phyloP scores from a whole-genome alignment of 345 rosid species.

The Trapa incisa region DNA sequence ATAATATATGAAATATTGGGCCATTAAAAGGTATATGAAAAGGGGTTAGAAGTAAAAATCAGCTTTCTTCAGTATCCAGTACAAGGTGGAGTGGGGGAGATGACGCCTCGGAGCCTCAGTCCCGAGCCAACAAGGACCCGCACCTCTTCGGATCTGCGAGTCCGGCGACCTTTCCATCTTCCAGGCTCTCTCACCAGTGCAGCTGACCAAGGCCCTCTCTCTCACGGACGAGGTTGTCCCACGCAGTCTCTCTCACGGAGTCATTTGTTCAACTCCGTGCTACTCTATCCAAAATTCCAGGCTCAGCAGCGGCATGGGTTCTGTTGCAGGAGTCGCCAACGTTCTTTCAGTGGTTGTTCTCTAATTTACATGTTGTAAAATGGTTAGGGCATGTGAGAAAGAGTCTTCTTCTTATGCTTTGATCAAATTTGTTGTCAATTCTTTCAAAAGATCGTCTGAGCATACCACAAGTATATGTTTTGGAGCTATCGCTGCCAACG shows the following conservation, averaged over 20 bases:
- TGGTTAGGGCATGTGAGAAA: background rate
- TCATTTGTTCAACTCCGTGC: background rate
- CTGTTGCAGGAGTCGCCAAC: background rate
- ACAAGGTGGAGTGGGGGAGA: constrained; percentile 18
- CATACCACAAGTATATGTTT: background rate
- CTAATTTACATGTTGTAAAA: background rate
- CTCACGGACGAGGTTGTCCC: constrained; percentile 44
- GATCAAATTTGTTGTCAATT: background rate
- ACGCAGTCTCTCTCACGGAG: background rate
- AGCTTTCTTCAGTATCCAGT: too few relatives aligned
- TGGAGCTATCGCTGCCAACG: too few relatives aligned
- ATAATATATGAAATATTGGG: too few relatives aligned
- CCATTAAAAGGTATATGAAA: too few relatives aligned
- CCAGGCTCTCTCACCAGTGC: constrained; percentile 36
- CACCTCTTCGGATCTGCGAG: constrained; percentile 74
- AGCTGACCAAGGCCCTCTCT: constrained; percentile 33
- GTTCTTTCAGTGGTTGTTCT: background rate
- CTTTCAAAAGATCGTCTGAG: background rate
- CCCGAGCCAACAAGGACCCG: constrained; percentile 22
- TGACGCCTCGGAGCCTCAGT: constrained; percentile 19
- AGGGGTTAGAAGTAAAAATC: too few relatives aligned
- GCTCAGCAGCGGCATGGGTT: background rate
- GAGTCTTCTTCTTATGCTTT: background rate
- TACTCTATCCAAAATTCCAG: background rate
- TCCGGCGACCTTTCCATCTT: constrained; percentile 51